phyloP scores from a whole-genome alignment of 2,329 filamentous ascomycete genomes.

The Aspergillus sp. region DNA sequence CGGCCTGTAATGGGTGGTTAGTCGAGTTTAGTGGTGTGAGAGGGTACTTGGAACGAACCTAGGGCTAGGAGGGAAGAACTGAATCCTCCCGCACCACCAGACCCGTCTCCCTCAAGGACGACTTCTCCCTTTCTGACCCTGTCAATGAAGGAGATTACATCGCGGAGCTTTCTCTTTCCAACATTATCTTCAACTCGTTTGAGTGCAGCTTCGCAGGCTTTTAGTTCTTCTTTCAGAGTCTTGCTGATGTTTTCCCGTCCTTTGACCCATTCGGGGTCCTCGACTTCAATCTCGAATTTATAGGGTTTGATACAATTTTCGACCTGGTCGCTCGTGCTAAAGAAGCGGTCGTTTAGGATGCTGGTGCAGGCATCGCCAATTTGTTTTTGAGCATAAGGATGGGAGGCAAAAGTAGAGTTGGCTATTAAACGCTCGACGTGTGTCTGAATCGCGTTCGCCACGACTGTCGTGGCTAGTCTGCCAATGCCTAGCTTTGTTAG shows the following conservation, averaged over 20 bases:
- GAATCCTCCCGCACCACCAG: constrained; percentile 89
- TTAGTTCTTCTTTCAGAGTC: constrained; percentile 84
- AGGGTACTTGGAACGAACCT: constrained; percentile 60
- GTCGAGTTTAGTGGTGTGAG: neutral
- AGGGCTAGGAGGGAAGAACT: constrained; percentile 81
- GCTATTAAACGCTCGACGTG: constrained; percentile 79
- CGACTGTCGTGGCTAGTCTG: constrained; percentile 86
- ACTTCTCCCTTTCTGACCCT: constrained; percentile 85
- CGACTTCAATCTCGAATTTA: constrained; percentile 96
- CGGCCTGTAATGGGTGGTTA: constrained; percentile 62
- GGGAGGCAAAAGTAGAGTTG: constrained; percentile 81
- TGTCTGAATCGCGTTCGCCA: constrained; percentile 82
- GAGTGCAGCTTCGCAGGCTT: constrained; percentile 78
- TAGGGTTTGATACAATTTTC: constrained; percentile 99
- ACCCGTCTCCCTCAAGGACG: constrained; percentile 78
- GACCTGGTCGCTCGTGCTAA: constrained; percentile 95
- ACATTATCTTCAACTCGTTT: constrained; percentile 76
- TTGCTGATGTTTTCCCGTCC: constrained; percentile 80
- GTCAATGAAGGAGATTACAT: constrained; percentile 91
- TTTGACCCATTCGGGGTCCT: constrained; percentile 83
- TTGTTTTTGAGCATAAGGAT: constrained; percentile 90
- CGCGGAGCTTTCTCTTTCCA: constrained; percentile 81
- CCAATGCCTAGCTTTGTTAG: constrained; percentile 95
- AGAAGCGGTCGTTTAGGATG: constrained; percentile 92
- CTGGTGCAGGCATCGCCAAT: constrained; percentile 88